Evolutionary conservation across 208 protist species (phyloP).

Genomic region (Crithidia brevicula): DNA sequence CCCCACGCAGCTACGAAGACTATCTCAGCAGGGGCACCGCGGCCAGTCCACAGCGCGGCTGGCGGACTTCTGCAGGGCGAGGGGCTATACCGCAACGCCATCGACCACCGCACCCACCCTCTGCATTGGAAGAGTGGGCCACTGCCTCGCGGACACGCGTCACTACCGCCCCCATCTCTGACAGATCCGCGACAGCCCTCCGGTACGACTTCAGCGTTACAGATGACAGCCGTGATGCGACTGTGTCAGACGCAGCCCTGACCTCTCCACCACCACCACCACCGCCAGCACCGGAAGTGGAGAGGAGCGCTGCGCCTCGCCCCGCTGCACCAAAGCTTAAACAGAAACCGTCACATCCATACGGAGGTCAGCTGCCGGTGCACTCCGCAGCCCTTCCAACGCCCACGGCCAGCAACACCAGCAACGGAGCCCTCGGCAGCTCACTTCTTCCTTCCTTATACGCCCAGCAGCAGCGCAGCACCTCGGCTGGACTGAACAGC

Average conservation of each 20-base stretch:
- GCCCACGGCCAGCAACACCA: background rate
- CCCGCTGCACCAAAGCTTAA: background rate
- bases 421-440: background rate
- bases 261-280: background rate
- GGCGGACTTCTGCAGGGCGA: background rate
- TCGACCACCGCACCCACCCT: background rate
- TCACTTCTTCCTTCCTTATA: slow-evolving; percentile 13
- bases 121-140: background rate
- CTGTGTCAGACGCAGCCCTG: background rate
- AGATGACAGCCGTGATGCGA: background rate
- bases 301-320: background rate
- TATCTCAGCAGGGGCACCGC: background rate
- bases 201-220: background rate
- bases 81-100: background rate
- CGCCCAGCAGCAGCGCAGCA: slow-evolving; percentile 14
- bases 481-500: slow-evolving; percentile 11
- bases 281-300: background rate
- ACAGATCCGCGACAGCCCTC: background rate
- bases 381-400: background rate
- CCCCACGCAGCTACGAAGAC: background rate
- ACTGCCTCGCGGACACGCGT: background rate
- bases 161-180: background rate
- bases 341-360: slow-evolving; percentile 9
- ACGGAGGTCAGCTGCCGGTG: background rate
- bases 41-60: background rate